Evolutionary conservation across 768 basidiomycete species (phyloP).

Genomic region (Naganishia vishniacii): DNA sequence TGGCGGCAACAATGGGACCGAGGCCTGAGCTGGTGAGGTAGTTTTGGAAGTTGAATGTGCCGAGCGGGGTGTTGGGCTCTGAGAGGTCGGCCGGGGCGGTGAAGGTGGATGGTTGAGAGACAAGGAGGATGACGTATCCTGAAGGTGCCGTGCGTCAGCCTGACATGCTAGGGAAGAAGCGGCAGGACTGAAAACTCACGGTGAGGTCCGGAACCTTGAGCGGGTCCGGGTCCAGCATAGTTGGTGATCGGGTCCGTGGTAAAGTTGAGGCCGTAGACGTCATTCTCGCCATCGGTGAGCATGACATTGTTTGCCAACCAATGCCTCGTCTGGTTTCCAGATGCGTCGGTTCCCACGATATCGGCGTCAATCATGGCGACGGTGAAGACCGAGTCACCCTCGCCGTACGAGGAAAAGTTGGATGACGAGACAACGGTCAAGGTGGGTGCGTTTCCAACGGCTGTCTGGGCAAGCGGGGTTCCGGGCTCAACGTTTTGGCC

Average conservation of each 20-base stretch:
- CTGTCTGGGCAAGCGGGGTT: conserved; percentile 14
- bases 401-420: conserved; percentile 50
- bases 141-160: too few species aligned
- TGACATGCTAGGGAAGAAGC: background rate
- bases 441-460: conserved; percentile 50
- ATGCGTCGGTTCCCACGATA: conserved; percentile 58
- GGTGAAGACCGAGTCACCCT: conserved; percentile 53
- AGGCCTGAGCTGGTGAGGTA: conserved; percentile 60
- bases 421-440: conserved; percentile 57
- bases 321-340: conserved; percentile 57
- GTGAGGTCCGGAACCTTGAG: conserved; percentile 66
- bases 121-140: conserved; percentile 64
- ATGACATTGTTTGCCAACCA: conserved; percentile 69
- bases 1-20: conserved; percentile 62
- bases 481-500: background rate
- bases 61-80: conserved; percentile 55
- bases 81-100: conserved; percentile 59
- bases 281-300: conserved; percentile 10
- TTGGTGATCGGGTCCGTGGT: conserved; percentile 51
- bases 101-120: conserved; percentile 62
- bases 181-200: background rate
- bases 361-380: conserved; percentile 72
- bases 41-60: conserved; percentile 56
- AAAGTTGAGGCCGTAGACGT: conserved; percentile 21
- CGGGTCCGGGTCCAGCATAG: conserved; percentile 68